Percentiles rank a stretch among this genome's conserved stretches.
Evolutionary conservation across 768 basidiomycete genomes (phyloP).

Genomic region (Candolleomyces eurysporus): DNA sequence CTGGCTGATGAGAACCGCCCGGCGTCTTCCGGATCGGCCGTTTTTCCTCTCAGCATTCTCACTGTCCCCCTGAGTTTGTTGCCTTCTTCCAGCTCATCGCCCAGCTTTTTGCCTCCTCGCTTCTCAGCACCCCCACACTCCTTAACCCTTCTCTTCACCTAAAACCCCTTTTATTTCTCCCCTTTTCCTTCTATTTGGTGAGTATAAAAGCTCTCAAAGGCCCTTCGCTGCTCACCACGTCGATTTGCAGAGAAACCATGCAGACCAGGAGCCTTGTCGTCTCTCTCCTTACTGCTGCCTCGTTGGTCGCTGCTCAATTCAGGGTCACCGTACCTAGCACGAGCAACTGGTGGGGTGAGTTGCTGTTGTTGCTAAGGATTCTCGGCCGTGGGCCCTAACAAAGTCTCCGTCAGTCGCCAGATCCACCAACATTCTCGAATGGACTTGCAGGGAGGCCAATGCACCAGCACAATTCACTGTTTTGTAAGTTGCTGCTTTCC

Average conservation of each 20-base stretch:
- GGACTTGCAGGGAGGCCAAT: slow-evolving; percentile 48
- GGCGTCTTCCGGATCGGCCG: background rate
- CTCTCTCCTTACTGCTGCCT: slow-evolving; percentile 34
- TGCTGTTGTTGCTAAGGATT: background rate
- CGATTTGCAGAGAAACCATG: background rate
- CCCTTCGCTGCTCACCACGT: background rate
- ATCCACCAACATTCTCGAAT: slow-evolving; percentile 55
- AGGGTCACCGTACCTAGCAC: slow-evolving; percentile 44
- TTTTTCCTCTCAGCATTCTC: background rate
- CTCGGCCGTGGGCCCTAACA: background rate
- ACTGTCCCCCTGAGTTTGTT: background rate
- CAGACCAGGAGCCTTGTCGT: slow-evolving; percentile 16
- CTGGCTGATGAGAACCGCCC: background rate
- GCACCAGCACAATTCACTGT: slow-evolving; percentile 45
- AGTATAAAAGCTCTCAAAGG: background rate
- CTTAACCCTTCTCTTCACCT: background rate
- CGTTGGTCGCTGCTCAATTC: slow-evolving; percentile 40
- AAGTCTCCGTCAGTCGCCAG: slow-evolving; percentile 43
- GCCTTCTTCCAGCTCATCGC: slow-evolving; percentile 3
- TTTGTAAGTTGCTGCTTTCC: slow-evolving; percentile 37
- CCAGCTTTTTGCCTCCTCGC: background rate
- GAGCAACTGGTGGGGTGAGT: slow-evolving; percentile 62
- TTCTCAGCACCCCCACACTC: slow-evolving; percentile 2
- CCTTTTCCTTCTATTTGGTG: background rate
- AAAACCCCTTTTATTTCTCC: slow-evolving; percentile 1